Percentiles rank a stretch among this genome's conserved stretches.
phyloP scores from a whole-genome alignment of 345 rosid species.

The Dovyalis caffra region DNA sequence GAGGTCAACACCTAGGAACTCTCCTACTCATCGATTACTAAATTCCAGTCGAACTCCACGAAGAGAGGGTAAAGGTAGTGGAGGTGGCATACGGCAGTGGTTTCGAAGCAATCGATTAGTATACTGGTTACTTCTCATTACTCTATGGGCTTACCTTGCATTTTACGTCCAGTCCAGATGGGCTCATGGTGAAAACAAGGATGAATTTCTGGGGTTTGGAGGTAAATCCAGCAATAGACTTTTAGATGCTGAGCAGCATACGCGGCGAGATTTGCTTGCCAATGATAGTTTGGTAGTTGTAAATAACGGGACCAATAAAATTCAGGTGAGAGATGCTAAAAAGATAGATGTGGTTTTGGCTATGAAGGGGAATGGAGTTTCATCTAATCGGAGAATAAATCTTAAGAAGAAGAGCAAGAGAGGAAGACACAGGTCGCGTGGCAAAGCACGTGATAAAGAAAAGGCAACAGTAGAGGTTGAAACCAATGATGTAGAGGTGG shows the following conservation, averaged over 20 bases:
- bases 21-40: conserved; percentile 63
- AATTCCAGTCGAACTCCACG: conserved; percentile 79
- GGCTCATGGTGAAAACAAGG: conserved; percentile 87
- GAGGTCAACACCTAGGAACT: conserved; percentile 65
- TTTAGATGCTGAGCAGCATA: conserved; percentile 35
- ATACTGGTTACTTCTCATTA: conserved; percentile 90
- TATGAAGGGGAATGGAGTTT: conserved; percentile 41
- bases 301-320: conserved; percentile 42
- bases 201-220: conserved; percentile 67
- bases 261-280: conserved; percentile 49
- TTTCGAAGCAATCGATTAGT: conserved; percentile 74
- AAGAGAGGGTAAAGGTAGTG: conserved; percentile 65
- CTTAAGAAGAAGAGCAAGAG: conserved; percentile 53
- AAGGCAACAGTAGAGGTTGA: conserved; percentile 38
- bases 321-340: conserved; percentile 37
- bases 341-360: conserved; percentile 49
- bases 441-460: conserved; percentile 43
- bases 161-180: conserved; percentile 92
- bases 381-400: conserved; percentile 34
- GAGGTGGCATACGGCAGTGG: conserved; percentile 66
- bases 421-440: conserved; percentile 39
- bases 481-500: conserved; percentile 40
- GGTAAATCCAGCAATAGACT: conserved; percentile 39
- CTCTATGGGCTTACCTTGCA: conserved; percentile 96
- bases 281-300: conserved; percentile 39